Conservation (phyloP, 2,329 filamentous ascomycete species). For the Pyricularia sp. region DNA sequence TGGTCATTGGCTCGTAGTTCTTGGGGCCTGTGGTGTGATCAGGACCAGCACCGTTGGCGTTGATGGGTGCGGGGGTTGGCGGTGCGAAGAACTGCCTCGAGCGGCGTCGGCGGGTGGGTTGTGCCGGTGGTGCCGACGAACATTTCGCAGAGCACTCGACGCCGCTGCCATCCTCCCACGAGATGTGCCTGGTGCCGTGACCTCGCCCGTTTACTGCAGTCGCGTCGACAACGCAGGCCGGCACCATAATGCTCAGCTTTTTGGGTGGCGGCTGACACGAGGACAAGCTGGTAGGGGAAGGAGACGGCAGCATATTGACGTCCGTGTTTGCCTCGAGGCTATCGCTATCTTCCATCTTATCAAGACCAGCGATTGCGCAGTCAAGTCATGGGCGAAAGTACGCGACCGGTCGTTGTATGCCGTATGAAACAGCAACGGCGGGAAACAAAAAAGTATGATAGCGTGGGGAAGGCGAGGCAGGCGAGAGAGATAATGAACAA, state of each 20-base stretch:
- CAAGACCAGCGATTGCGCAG: background rate
- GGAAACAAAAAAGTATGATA: background rate
- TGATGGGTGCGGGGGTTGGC: background rate
- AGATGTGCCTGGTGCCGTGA: background rate
- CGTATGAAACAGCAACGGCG: background rate
- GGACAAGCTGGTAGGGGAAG: constrained; percentile 20
- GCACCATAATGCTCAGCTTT: background rate
- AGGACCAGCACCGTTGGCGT: background rate
- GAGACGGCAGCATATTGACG: background rate
- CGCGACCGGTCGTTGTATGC: background rate
- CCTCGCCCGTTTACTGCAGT: background rate
- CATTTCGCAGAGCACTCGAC: background rate
- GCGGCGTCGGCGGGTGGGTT: constrained; percentile 1
- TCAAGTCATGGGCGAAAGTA: background rate
- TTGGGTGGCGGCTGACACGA: constrained; percentile 48
- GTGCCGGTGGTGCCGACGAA: background rate
- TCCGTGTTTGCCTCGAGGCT: background rate
- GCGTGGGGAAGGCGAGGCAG: background rate
- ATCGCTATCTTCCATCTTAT: background rate
- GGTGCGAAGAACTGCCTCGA: constrained; percentile 3
- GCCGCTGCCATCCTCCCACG: background rate
- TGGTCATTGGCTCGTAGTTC: background rate
- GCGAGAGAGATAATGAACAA: background rate
- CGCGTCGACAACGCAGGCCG: background rate
- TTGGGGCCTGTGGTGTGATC: background rate